Conservation (phyloP, 2,329 filamentous ascomycete species). For the Sarocladiaceae sp. region DNA sequence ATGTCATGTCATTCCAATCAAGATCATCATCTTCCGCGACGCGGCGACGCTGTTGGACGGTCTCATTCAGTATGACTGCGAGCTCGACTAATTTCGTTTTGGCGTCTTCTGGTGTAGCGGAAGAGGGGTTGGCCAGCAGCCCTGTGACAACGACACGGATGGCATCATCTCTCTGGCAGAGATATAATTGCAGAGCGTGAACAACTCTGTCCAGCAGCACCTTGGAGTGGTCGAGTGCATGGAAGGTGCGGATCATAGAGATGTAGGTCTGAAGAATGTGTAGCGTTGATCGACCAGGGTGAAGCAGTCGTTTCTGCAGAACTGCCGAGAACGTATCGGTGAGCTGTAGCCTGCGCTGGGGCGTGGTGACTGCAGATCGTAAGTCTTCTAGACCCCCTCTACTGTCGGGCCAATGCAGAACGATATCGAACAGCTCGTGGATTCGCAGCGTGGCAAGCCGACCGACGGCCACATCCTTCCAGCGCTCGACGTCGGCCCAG, state of each 20-base stretch:
- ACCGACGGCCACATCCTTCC: slow-evolving; percentile 63
- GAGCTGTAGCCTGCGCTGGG: slow-evolving; percentile 61
- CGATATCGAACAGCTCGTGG: slow-evolving; percentile 71
- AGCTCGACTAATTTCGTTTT: slow-evolving; percentile 58
- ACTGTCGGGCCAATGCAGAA: slow-evolving; percentile 67
- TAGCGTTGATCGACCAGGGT: slow-evolving; percentile 69
- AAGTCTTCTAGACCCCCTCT: slow-evolving; percentile 69
- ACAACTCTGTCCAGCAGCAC: slow-evolving; percentile 71
- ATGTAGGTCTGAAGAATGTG: slow-evolving; percentile 74
- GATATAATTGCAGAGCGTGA: slow-evolving; percentile 65
- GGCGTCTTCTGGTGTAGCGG: slow-evolving; percentile 39
- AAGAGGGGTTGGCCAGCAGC: slow-evolving; percentile 56
- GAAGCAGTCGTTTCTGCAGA: slow-evolving; percentile 60
- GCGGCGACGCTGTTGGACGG: slow-evolving; percentile 45
- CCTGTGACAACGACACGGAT: slow-evolving; percentile 72
- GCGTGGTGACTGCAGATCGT: slow-evolving; percentile 61
- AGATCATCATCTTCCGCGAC: slow-evolving; percentile 61
- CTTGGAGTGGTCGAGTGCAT: slow-evolving; percentile 68
- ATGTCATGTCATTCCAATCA: slow-evolving; percentile 88
- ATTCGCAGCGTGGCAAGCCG: slow-evolving; percentile 64
- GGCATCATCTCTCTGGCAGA: slow-evolving; percentile 71
- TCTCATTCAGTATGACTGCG: slow-evolving; percentile 58
- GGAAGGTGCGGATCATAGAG: slow-evolving; percentile 70
- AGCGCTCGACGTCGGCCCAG: slow-evolving; percentile 56
- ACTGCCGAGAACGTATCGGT: slow-evolving; percentile 63